These are phyloP conservation scores for Darksidea phi DNA, from an alignment of 495 filamentous ascomycete genomes.

Conservation along the genomic window DNA sequence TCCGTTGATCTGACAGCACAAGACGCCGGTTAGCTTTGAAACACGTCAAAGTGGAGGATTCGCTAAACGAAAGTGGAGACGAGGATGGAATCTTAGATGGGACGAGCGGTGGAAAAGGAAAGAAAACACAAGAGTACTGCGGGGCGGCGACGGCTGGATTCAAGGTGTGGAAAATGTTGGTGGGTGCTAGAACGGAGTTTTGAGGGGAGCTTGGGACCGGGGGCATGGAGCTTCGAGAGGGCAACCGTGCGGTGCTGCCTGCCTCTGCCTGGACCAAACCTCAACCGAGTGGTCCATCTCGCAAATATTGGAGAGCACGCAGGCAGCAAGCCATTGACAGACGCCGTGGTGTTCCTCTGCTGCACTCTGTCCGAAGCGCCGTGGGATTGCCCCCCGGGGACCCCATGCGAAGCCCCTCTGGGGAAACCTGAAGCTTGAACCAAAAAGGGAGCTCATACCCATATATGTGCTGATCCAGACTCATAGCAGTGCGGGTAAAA, in stretches of 20 bases:
- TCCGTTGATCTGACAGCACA: slow-evolving; percentile 37
- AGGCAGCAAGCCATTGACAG: slow-evolving; percentile 4
- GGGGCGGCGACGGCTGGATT: not conserved
- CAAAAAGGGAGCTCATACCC: slow-evolving; percentile 34
- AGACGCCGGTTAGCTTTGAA: slow-evolving; percentile 30
- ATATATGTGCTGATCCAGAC: slow-evolving; percentile 41
- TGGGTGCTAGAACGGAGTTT: slow-evolving; percentile 4
- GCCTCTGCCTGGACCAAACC: slow-evolving; percentile 22
- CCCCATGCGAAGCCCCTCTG: not conserved
- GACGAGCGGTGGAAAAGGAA: slow-evolving; percentile 1
- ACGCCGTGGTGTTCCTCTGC: not conserved
- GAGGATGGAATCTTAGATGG: not conserved
- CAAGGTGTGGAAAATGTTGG: not conserved
- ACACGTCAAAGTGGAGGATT: slow-evolving; percentile 15
- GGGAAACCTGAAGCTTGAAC: slow-evolving; percentile 9
- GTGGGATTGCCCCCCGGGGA: not conserved
- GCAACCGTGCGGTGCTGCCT: slow-evolving; percentile 31
- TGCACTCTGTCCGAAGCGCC: not conserved
- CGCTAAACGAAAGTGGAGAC: slow-evolving; percentile 3
- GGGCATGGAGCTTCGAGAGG: slow-evolving; percentile 2
- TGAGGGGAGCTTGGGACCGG: slow-evolving; percentile 6
- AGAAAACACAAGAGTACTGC: not conserved
- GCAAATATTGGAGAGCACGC: not conserved
- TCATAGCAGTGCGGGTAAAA: slow-evolving; percentile 36
- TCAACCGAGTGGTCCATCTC: not conserved